Evolutionary conservation across 441 rosid genomes (phyloP).

Genomic region (Euphorbia celastroides): DNA sequence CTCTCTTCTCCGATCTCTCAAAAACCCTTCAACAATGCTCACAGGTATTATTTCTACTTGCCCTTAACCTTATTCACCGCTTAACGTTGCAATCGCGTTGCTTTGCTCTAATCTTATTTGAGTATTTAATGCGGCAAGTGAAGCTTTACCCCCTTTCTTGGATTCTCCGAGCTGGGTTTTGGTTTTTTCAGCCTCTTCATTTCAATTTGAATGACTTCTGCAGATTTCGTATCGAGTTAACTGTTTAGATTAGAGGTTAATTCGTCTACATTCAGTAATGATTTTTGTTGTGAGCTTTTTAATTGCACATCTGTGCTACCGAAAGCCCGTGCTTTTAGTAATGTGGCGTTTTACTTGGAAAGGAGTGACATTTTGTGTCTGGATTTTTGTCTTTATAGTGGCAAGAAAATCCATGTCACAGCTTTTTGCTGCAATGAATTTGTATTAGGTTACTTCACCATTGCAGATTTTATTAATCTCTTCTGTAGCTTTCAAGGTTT

Average conservation of each 20-base stretch:
- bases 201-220: background rate
- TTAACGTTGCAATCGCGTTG: background rate
- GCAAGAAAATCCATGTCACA: background rate
- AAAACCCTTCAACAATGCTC: constrained; percentile 33
- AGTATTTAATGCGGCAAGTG: constrained; percentile 6
- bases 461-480: too few species aligned
- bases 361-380: background rate
- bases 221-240: background rate
- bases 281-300: background rate
- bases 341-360: background rate
- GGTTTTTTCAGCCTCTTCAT: constrained; percentile 1
- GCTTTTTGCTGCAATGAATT: too few species aligned
- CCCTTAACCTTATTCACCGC: background rate
- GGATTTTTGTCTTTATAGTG: background rate
- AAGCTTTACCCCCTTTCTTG: constrained; percentile 12
- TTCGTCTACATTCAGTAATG: too few species aligned
- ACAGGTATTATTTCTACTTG: background rate
- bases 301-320: background rate
- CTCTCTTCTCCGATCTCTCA: constrained; percentile 12
- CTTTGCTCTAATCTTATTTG: background rate
- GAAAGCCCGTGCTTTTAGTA: background rate
- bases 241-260: background rate
- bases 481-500: too few species aligned
- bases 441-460: too few species aligned
- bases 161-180: constrained; percentile 11